Evolutionary conservation across 441 rosid species (phyloP), one percentile per base, ranked within the genome.

Genomic region (Euphorbia celastroides): DNA sequence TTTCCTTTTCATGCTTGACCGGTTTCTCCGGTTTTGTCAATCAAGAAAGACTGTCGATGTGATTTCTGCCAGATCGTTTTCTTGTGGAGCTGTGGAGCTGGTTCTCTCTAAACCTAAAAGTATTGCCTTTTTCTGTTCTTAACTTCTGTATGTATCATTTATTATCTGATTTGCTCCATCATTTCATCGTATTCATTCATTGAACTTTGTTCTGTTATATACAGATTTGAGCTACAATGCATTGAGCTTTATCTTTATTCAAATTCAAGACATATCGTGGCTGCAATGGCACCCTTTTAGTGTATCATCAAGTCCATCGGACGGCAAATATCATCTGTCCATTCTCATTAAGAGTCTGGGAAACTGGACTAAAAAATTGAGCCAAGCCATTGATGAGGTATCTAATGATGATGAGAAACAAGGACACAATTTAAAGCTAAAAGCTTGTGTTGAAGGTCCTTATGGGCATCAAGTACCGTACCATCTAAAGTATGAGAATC

Each of bases 401-500:
- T 74, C 77, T 0, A 77, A 75, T 62, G 83, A 77, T 72, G 71
- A 73, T 63, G 71, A 78, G 65, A 80, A 74, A 73, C 67, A 71
- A 57, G 13, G 74, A 56, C 71, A 75, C 17, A 54, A 8, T 16
- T 61, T 72, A 14, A 74, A 68, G 57, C 74, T 80, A 48, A 90
- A 92, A 71, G 87, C 88, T 74, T 78, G 83, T 41, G 65, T 86
- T 36, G 89, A 88, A 74, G 94, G 92, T 50, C 89, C 94, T 52
- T 88, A 88, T 48, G 94, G 91, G 41, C 87, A 90, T 76, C 92
- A 92, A 78, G 75, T 66, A 16, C 92, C 92, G 5, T 84, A 90
- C 78, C 88, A 92, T 76, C 78, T 92, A 75, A 80, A 64, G 89
- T 89, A 90, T 28, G 92, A 92, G 76, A 85, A 88, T 78, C 80